Conservation (phyloP, 2,329 filamentous ascomycete genomes). For the Endocalyx cinctus region DNA sequence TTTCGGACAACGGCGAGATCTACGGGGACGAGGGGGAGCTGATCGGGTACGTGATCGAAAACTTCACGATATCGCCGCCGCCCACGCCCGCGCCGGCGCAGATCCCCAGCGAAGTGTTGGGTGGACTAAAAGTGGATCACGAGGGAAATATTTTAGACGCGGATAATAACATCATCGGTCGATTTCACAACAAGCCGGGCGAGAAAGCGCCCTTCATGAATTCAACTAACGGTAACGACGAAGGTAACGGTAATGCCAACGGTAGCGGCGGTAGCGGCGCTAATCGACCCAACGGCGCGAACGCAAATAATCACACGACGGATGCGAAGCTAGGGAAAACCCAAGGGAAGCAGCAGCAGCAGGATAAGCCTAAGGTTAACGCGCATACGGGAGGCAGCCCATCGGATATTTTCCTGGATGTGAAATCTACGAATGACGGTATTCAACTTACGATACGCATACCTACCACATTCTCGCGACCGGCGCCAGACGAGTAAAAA, state of each 20-base stretch:
- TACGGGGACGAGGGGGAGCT: constrained; percentile 38
- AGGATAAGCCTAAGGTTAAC: constrained; percentile 22
- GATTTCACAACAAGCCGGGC: constrained; percentile 38
- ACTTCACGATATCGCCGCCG: constrained; percentile 27
- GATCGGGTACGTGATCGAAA: constrained; percentile 40
- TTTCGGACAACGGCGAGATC: constrained; percentile 42
- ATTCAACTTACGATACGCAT: constrained; percentile 43
- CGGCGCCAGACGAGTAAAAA: not conserved
- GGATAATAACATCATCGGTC: constrained; percentile 41
- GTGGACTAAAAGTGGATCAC: constrained; percentile 38
- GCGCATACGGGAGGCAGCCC: constrained; percentile 38
- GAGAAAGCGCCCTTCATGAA: constrained; percentile 14
- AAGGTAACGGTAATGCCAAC: no score
- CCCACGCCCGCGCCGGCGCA: constrained; percentile 18
- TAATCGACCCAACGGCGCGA: no score
- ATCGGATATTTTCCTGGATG: constrained; percentile 52
- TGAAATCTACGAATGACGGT: constrained; percentile 45
- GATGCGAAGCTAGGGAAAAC: no score
- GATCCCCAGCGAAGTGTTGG: constrained; percentile 19
- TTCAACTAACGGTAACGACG: constrained; percentile 1
- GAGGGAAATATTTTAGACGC: constrained; percentile 42
- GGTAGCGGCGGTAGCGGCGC: no score
- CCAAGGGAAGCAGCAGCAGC: constrained; percentile 19
- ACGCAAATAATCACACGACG: no score
- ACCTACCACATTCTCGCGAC: not conserved